Evolutionary conservation across 2,329 filamentous ascomycete species (phyloP).

Genomic region (Macroventuria anomochaeta): DNA sequence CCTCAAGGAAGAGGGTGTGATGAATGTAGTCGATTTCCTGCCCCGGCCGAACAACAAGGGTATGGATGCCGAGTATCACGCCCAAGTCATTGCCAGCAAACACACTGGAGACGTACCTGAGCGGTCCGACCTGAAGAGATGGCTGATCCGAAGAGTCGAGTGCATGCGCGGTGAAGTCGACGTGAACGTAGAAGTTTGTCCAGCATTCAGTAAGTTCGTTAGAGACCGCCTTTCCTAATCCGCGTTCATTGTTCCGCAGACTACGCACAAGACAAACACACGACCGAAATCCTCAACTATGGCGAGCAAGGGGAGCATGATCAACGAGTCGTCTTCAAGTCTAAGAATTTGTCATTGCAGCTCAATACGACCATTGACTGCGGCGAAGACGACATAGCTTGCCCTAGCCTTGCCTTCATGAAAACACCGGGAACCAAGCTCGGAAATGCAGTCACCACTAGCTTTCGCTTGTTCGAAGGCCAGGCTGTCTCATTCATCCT

Average conservation of each 20-base stretch:
- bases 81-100: constrained; percentile 30
- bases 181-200: constrained; percentile 73
- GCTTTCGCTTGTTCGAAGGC: constrained; percentile 67
- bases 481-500: constrained; percentile 74
- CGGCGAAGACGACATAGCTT: constrained; percentile 58
- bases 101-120: constrained; percentile 37
- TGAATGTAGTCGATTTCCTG: constrained; percentile 78
- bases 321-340: constrained; percentile 64
- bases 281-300: constrained; percentile 60
- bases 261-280: constrained; percentile 70
- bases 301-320: constrained; percentile 27
- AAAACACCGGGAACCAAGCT: constrained; percentile 62
- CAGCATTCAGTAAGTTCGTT: constrained; percentile 48
- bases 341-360: constrained; percentile 65
- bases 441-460: constrained; percentile 68
- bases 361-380: constrained; percentile 71
- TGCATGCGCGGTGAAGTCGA: constrained; percentile 72
- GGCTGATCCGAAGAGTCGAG: constrained; percentile 74
- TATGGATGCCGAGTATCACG: constrained; percentile 53
- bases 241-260: constrained; percentile 37
- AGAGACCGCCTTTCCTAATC: background rate
- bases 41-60: constrained; percentile 68
- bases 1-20: constrained; percentile 76
- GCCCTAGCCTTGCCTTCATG: constrained; percentile 63
- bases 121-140: constrained; percentile 63